Evolutionary conservation across 345 rosid genomes (phyloP), one percentile per base, ranked within the genome.

Genomic region (Citrus trifoliata): DNA sequence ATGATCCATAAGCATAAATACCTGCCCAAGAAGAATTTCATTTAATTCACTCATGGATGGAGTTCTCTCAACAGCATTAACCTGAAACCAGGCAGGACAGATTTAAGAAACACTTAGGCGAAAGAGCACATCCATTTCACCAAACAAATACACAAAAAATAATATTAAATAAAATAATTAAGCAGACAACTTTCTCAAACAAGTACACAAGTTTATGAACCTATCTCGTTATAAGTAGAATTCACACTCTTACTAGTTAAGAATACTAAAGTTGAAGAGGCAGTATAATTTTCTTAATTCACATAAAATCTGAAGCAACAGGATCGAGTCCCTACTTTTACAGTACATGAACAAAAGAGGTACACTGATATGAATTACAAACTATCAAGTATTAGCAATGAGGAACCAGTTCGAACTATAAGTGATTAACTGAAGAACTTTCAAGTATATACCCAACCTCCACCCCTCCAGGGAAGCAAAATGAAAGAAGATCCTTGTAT

Each of bases 41-140:
- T 85, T 95, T 84, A 95, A 82, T 88, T 92, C 98, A 24, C 99
- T 95, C 99, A 93, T 91, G 72, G 98, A 93, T 82, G 99, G 97
- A 80, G 99, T 93, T 87, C 84, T 88, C 87, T 93, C 95, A 79
- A 95, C 96, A 73, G 91, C 96, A 84, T 83, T 85, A 81, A 93
- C 97, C 99, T 95, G 86, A 86, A 86, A 79, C 53, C 70, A 78
- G 10, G 75, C 19, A 5, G 32, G 58, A 32, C 37, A 75, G 76
- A 48, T 79, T 70, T 78, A n/a, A 81, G 80, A 76, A 78, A 72
- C 14, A 66, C 55, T 53, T 16, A 51, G 25, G 35, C 13, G n/a
- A 19, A 62, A 68, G 18, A 27, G 80, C 65, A 64, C 21, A 69
- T 38, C 55, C 48, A 77, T 67, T 7, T 56, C 66, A 35, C 72